Evolutionary conservation across 2,329 filamentous ascomycete genomes (phyloP).

Genomic region (Pyrenophora teres): DNA sequence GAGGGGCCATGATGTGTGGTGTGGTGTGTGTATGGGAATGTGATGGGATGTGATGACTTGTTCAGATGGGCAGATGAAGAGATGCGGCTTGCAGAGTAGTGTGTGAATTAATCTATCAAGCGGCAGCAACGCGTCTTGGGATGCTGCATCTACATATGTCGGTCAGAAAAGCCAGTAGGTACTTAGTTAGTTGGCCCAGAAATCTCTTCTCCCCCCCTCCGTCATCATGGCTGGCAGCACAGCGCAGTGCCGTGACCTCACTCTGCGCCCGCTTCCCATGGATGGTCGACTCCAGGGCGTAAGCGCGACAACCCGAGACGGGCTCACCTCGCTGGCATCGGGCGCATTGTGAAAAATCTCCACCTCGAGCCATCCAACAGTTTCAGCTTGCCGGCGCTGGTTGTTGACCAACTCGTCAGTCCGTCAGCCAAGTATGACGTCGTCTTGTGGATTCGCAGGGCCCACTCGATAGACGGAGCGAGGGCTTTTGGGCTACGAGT

Average conservation of each 20-base stretch:
- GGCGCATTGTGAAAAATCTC: slow-evolving; percentile 21
- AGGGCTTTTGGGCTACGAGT: neutral
- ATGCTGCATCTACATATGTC: slow-evolving; percentile 9
- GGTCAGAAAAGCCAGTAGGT: neutral
- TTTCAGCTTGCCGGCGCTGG: slow-evolving; percentile 26
- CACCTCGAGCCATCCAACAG: slow-evolving; percentile 39
- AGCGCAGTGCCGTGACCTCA: slow-evolving; percentile 14
- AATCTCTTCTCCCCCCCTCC: slow-evolving; percentile 10
- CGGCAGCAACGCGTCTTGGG: slow-evolving; percentile 7
- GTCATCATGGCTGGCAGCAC: slow-evolving; percentile 19
- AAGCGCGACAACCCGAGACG: slow-evolving; percentile 21
- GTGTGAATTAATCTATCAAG: neutral
- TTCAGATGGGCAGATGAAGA: neutral
- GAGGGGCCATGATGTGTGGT: slow-evolving; percentile 32
- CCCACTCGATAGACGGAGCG: slow-evolving; percentile 25
- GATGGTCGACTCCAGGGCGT: no score
- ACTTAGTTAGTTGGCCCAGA: slow-evolving; percentile 6
- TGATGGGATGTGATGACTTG: neutral
- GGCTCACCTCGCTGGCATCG: slow-evolving; percentile 25
- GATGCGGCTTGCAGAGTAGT: neutral
- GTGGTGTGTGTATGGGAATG: neutral
- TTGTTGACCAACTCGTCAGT: slow-evolving; percentile 7
- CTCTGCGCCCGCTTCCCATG: neutral
- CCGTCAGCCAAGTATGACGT: slow-evolving; percentile 33
- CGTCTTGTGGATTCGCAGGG: slow-evolving; percentile 32